Percentiles rank a stretch among this genome's conserved stretches.
These are phyloP conservation scores for Lophiostoma macrostomum DNA, from an alignment of 495 filamentous ascomycete genomes.

Conservation along the genomic window DNA sequence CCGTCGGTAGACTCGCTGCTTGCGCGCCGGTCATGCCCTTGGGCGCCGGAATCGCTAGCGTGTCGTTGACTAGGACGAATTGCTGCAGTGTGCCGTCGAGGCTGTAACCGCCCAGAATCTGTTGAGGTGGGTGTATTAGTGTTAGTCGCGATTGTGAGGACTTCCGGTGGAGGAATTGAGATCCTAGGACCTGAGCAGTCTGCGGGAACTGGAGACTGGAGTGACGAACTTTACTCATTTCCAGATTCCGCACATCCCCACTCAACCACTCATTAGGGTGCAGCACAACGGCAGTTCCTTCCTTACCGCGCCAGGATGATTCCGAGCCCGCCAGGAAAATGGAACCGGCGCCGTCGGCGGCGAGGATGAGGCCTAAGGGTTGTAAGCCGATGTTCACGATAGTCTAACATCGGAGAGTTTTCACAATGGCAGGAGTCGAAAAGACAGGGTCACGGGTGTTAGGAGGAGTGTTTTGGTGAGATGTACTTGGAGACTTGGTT, in stretches of 20 bases:
- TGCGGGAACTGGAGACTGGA: too few species aligned
- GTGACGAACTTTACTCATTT: conserved; percentile 17
- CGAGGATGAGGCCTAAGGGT: conserved; percentile 32
- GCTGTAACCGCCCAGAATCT: conserved; percentile 27
- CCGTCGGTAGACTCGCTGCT: conserved; percentile 39
- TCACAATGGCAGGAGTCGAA: too few species aligned
- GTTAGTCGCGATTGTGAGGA: too few species aligned
- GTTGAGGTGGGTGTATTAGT: too few species aligned
- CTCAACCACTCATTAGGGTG: conserved; percentile 33
- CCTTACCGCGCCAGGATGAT: conserved; percentile 21
- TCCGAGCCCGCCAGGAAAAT: conserved; percentile 30
- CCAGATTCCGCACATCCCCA: conserved; percentile 23
- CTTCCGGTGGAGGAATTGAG: too few species aligned
- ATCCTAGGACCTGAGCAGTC: too few species aligned
- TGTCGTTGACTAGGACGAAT: conserved; percentile 35
- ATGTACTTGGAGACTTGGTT: too few species aligned
- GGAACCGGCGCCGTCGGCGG: conserved; percentile 41
- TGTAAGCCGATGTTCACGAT: too few species aligned
- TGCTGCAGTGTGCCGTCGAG: conserved; percentile 33
- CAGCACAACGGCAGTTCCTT: conserved; percentile 30
- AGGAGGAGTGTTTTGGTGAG: too few species aligned
- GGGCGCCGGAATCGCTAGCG: conserved; percentile 35
- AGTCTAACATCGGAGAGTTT: too few species aligned
- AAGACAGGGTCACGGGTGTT: too few species aligned
- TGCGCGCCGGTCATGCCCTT: conserved; percentile 38